Evolutionary conservation across 176 grass and related monocot genomes (phyloP), one percentile per base, ranked within the genome.

Genomic region (Otatea glauca): DNA sequence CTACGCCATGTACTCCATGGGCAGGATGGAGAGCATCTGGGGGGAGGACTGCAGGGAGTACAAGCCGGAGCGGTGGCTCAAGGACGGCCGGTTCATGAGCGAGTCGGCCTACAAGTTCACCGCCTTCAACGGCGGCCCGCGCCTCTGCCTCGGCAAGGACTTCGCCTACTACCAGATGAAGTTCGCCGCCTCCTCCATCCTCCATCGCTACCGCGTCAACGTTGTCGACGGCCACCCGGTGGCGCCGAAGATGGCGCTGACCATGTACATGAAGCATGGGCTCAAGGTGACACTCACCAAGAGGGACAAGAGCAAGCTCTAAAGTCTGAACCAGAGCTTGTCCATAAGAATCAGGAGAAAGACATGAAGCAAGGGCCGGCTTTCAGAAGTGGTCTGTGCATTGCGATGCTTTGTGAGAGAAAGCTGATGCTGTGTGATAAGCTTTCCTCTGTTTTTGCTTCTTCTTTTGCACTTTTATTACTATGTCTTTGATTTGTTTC

Each of bases 81-180:
- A 55, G 65, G 92, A 98, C 55, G 92, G 92, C 61, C 89, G 91
- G 16, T 98, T 98, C 89, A 83, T 63, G 68, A 85, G 95, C 68
- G 95, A 98, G 88, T 98, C 95, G 0, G 91, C 91, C 60, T 98
- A 98, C 81, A 98, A 92, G 86, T 98, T 98, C 86, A 87, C 95
- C 51, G 95, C 95, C 41, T 98, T 98, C 83, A 98, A 98, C 14
- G 95, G 92, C 38, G 95, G 95, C 0, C 95, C 92, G 0, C 91
- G 95, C 20, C 92, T 98, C 6, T 95, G 95, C 87, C 86, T 98
- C 41, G 95, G 95, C 38, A 93, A 95, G 88, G 95, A 98, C 79
- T 98, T 95, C 53, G 95, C 95, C 43, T 98, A 98, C 89, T 95
- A 98, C 87, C 95, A 98, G 86, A 98, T 98, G 95, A 98, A 98